Conservation (phyloP, 768 basidiomycete genomes). For the Pulveroboletus frians region DNA sequence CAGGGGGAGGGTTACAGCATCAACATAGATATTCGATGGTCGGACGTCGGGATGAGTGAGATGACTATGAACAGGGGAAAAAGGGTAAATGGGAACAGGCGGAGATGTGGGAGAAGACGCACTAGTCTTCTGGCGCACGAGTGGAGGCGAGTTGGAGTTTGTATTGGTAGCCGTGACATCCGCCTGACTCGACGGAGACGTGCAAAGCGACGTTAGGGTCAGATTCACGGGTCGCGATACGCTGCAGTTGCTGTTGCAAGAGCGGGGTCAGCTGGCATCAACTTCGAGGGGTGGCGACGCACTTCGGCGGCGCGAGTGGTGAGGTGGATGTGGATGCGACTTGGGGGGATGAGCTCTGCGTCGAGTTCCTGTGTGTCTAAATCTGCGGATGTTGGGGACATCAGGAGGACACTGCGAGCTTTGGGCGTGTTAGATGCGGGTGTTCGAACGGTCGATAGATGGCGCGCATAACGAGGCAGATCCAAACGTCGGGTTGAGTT, state of each 20-base stretch:
- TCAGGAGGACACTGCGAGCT: slow-evolving; percentile 45
- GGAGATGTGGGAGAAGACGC: slow-evolving; percentile 27
- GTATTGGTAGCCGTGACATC: slow-evolving; percentile 97
- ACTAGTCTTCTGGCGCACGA: slow-evolving; percentile 80
- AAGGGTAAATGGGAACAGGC: not conserved
- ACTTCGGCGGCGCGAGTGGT: slow-evolving; percentile 79
- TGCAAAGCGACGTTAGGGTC: slow-evolving; percentile 65
- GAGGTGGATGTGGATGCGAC: slow-evolving; percentile 51
- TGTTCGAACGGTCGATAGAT: not conserved
- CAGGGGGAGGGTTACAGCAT: slow-evolving; percentile 78
- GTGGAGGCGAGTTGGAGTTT: slow-evolving; percentile 75
- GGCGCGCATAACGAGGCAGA: not conserved
- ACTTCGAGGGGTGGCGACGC: slow-evolving; percentile 3
- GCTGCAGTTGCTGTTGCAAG: slow-evolving; percentile 65
- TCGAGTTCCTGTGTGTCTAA: slow-evolving; percentile 61
- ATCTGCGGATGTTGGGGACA: slow-evolving; percentile 47
- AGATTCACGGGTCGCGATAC: slow-evolving; percentile 50
- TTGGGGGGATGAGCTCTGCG: slow-evolving; percentile 49
- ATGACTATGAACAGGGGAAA: slow-evolving; percentile 38
- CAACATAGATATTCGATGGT: slow-evolving; percentile 76
- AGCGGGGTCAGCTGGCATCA: not conserved
- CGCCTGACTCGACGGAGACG: slow-evolving; percentile 86
- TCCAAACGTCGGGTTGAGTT: not conserved
- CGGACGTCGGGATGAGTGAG: slow-evolving; percentile 67
- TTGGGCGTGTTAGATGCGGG: slow-evolving; percentile 35